Conservation (phyloP, 139 green algal species). For the Chlamydomonas applanata region DNA sequence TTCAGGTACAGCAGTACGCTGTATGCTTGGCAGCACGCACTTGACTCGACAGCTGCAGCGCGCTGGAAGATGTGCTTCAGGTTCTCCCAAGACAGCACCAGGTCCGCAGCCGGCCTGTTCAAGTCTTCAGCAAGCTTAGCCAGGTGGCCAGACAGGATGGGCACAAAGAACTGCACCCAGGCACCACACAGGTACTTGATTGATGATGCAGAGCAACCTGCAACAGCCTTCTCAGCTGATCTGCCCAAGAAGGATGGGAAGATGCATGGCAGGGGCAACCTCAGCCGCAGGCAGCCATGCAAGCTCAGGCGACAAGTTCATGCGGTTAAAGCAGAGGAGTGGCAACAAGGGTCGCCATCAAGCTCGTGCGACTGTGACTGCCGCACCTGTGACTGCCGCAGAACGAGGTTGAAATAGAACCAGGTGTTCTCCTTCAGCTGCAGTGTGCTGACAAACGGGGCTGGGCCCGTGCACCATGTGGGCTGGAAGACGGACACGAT, state of each 20-base stretch:
- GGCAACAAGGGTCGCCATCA: neutral
- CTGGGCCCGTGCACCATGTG: slow-evolving; percentile 31
- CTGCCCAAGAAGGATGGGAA: too few species aligned
- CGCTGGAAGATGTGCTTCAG: too few species aligned
- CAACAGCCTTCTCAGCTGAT: too few species aligned
- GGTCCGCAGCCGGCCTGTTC: neutral
- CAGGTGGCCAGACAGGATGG: slow-evolving; percentile 35
- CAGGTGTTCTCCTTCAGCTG: slow-evolving; percentile 49
- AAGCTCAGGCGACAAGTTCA: too few species aligned
- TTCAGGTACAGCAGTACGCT: too few species aligned
- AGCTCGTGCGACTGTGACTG: too few species aligned
- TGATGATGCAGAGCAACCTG: too few species aligned
- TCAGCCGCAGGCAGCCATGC: neutral
- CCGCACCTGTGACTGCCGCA: slow-evolving; percentile 56
- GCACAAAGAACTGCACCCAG: slow-evolving; percentile 35
- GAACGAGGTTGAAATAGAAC: slow-evolving; percentile 80
- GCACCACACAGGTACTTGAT: neutral
- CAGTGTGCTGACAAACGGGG: slow-evolving; percentile 23
- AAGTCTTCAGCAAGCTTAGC: neutral
- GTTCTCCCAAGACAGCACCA: too few species aligned
- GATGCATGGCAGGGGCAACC: too few species aligned
- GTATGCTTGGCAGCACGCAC: too few species aligned
- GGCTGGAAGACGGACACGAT: slow-evolving; percentile 65
- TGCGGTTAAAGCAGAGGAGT: too few species aligned
- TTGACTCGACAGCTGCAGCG: too few species aligned